Percentiles rank a stretch among this genome's conserved stretches.
Evolutionary conservation across 2,329 filamentous ascomycete genomes (phyloP).

Genomic region (Parastagonospora nodorum): DNA sequence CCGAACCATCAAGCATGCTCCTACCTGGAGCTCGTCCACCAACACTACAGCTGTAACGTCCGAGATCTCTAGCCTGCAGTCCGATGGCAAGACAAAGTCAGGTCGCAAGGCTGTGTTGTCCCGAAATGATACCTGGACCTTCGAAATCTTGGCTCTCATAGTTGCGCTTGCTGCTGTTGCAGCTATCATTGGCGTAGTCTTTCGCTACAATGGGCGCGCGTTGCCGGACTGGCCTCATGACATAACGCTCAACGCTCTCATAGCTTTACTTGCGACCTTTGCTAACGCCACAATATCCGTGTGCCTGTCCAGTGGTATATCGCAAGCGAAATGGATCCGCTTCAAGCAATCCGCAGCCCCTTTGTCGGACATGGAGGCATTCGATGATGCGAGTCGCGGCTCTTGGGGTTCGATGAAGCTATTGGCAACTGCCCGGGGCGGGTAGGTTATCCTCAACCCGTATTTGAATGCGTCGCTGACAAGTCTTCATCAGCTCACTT

Average conservation of each 20-base stretch:
- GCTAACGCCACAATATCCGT: slow-evolving; percentile 18
- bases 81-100: slow-evolving; percentile 8
- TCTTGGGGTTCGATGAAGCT: slow-evolving; percentile 14
- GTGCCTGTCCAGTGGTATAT: slow-evolving; percentile 16
- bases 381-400: slow-evolving; percentile 19
- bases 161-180: slow-evolving; percentile 11
- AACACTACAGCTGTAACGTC: slow-evolving; percentile 9
- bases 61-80: slow-evolving; percentile 11
- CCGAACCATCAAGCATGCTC: slow-evolving; percentile 5
- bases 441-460: slow-evolving; percentile 5
- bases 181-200: slow-evolving; percentile 13
- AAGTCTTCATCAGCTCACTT: slow-evolving; percentile 5
- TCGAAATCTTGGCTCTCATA: slow-evolving; percentile 13
- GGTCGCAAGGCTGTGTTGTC: slow-evolving; percentile 5
- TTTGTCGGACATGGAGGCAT: slow-evolving; percentile 15
- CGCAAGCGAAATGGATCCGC: slow-evolving; percentile 17
- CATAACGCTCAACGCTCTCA: slow-evolving; percentile 18
- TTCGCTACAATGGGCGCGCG: slow-evolving; percentile 15
- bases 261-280: slow-evolving; percentile 16
- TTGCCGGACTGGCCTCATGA: slow-evolving; percentile 17
- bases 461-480: background rate
- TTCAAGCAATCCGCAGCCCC: slow-evolving; percentile 11
- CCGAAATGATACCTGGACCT: slow-evolving; percentile 9
- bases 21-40: slow-evolving; percentile 11
- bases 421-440: slow-evolving; percentile 9